Percentiles rank a stretch among this genome's conserved stretches.
Conservation (phyloP, 805 yeast species). For the Starmerella vaccinii region DNA sequence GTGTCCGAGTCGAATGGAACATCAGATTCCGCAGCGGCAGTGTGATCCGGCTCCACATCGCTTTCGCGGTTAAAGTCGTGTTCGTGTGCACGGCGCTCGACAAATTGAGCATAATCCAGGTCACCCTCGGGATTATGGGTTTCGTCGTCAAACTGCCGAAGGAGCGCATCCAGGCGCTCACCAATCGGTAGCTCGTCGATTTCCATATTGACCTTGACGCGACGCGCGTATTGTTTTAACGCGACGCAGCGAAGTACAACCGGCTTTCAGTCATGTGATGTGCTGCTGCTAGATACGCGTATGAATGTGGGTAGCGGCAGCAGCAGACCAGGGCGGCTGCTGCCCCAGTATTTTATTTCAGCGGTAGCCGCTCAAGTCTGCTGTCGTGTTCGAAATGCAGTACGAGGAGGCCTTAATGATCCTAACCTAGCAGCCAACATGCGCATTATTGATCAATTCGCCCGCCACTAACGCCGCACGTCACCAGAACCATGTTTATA, state of each 20-base stretch:
- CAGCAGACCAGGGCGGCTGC: too few relatives aligned
- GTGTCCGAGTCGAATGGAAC: background rate
- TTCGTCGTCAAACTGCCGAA: conserved; percentile 10
- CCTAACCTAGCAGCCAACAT: too few relatives aligned
- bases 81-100: conserved; percentile 12
- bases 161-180: conserved; percentile 20
- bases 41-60: background rate
- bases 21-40: background rate
- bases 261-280: too few relatives aligned
- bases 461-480: background rate
- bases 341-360: too few relatives aligned
- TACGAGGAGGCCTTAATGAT: too few relatives aligned
- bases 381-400: too few relatives aligned
- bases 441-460: too few relatives aligned
- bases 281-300: too few relatives aligned
- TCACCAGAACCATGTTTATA: background rate
- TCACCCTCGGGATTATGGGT: conserved; percentile 4
- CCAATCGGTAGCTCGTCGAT: conserved; percentile 15
- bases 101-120: conserved; percentile 15
- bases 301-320: too few relatives aligned
- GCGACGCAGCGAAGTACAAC: background rate
- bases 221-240: background rate
- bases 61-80: background rate
- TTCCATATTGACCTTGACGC: conserved; percentile 5
- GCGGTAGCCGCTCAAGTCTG: too few relatives aligned